These are phyloP conservation scores for Nicotiana attenuata DNA, from an alignment of 257 asterid species.

Conservation along the genomic window DNA sequence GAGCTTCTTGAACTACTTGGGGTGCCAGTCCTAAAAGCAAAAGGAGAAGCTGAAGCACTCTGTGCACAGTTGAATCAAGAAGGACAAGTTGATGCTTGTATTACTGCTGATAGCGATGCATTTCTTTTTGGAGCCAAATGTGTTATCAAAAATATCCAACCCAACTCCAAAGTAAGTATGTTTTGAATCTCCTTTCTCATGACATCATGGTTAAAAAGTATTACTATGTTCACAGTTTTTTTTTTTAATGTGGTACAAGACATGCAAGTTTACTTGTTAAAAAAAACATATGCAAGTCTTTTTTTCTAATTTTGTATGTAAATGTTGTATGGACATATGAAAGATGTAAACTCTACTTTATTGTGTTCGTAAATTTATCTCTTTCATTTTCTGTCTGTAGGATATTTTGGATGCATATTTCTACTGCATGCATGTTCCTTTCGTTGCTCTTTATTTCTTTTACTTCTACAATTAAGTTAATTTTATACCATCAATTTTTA, in stretches of 20 bases:
- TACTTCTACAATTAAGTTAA: neutral
- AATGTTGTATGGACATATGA: neutral
- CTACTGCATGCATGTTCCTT: neutral
- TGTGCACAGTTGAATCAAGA: slow-evolving; percentile 85
- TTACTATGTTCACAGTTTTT: neutral
- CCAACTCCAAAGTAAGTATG: slow-evolving; percentile 63
- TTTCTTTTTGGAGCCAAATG: slow-evolving; percentile 84
- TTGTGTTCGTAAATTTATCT: neutral
- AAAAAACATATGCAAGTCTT: neutral
- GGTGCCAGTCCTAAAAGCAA: slow-evolving; percentile 77
- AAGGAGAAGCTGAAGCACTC: slow-evolving; percentile 95
- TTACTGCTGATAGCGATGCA: slow-evolving; percentile 91
- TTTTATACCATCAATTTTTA: neutral
- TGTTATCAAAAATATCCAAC: slow-evolving; percentile 64
- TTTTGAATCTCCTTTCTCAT: slow-evolving; percentile 8
- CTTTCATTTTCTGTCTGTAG: neutral
- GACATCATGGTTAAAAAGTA: neutral
- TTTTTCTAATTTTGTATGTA: too few species aligned
- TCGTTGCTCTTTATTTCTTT: neutral
- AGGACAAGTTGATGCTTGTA: slow-evolving; percentile 85
- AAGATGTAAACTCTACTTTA: neutral
- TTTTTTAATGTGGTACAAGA: neutral
- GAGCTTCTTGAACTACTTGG: slow-evolving; percentile 90
- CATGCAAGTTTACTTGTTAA: too few species aligned
- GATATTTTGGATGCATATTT: neutral